Evolutionary conservation across 108 stramenopile species (phyloP).

Genomic region (Nitzschia inconspicua): DNA sequence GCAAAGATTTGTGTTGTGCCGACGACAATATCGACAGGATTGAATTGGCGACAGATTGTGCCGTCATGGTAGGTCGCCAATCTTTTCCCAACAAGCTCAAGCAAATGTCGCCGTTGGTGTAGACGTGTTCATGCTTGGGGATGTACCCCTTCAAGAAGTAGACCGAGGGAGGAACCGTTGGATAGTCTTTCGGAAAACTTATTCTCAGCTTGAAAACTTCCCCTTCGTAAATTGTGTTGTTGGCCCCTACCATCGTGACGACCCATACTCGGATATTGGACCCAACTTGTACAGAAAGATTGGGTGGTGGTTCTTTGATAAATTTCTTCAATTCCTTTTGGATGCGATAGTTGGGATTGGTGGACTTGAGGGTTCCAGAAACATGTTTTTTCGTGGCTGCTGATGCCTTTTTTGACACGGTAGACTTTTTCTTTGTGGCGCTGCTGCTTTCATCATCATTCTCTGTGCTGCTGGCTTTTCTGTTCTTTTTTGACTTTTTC

Average conservation of each 20-base stretch:
- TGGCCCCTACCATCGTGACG: conserved; percentile 82
- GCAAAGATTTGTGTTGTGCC: conserved; percentile 86
- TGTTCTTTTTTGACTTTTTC: conserved; percentile 17
- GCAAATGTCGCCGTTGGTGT: conserved; percentile 98
- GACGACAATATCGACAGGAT: conserved; percentile 91
- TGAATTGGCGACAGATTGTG: conserved; percentile 83
- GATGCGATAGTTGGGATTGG: conserved; percentile 80
- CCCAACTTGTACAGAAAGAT: conserved; percentile 81
- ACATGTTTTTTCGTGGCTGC: conserved; percentile 59
- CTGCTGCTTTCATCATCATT: background rate
- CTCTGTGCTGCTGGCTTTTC: background rate
- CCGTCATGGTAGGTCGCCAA: conserved; percentile 96
- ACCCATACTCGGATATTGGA: conserved; percentile 92
- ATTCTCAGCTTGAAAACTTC: conserved; percentile 92
- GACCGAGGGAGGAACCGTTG: conserved; percentile 87
- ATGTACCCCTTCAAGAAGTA: conserved; percentile 83
- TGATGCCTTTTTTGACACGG: conserved; percentile 30
- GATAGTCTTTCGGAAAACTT: conserved; percentile 86
- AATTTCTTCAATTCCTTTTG: conserved; percentile 87
- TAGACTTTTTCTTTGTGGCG: conserved; percentile 15
- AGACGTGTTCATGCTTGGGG: conserved; percentile 89
- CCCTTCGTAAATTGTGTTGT: conserved; percentile 84
- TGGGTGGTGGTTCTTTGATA: conserved; percentile 75
- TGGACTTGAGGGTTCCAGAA: conserved; percentile 45
- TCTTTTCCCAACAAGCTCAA: conserved; percentile 90